Evolutionary conservation across 2,329 filamentous ascomycete genomes (phyloP).

Genomic region (Diplocarpon mali): DNA sequence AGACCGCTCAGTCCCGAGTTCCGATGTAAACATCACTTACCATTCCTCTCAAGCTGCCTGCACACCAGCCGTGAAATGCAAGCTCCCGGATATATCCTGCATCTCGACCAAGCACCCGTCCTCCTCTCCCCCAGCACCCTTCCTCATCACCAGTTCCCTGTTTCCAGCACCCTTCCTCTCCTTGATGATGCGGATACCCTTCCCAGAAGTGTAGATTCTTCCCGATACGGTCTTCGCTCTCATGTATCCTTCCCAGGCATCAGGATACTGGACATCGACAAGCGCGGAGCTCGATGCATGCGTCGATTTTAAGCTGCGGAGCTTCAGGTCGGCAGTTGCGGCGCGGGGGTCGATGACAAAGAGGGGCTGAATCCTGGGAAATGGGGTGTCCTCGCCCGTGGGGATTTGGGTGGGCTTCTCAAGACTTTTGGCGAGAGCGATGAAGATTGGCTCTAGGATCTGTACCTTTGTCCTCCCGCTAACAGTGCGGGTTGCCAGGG

Average conservation of each 20-base stretch:
- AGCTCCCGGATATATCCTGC: constrained; percentile 15
- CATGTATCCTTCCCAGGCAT: constrained; percentile 21
- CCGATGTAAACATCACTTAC: not conserved
- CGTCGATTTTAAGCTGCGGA: constrained; percentile 15
- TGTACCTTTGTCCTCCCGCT: constrained; percentile 17
- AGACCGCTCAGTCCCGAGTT: not conserved
- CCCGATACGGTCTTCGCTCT: constrained; percentile 19
- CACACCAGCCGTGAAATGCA: constrained; percentile 12
- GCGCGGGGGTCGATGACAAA: constrained; percentile 2
- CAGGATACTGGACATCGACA: constrained; percentile 19
- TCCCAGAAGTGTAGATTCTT: constrained; percentile 14
- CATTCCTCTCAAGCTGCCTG: not conserved
- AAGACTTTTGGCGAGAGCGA: constrained; percentile 8
- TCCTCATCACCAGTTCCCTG: constrained; percentile 17
- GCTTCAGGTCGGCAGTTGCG: constrained; percentile 1
- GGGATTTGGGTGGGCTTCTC: constrained; percentile 5
- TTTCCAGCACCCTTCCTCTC: constrained; percentile 15
- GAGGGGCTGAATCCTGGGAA: constrained; percentile 8
- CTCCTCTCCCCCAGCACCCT: constrained; percentile 15
- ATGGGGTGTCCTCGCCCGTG: constrained; percentile 15
- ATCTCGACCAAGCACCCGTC: constrained; percentile 18
- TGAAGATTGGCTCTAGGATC: constrained; percentile 21
- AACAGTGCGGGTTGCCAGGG: constrained; percentile 19
- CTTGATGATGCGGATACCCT: constrained; percentile 16
- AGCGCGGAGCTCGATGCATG: constrained; percentile 17